Evolutionary conservation across 78 protist genomes (phyloP), one percentile per base, ranked within the genome.

Genomic region (Andalucia godoyi): DNA sequence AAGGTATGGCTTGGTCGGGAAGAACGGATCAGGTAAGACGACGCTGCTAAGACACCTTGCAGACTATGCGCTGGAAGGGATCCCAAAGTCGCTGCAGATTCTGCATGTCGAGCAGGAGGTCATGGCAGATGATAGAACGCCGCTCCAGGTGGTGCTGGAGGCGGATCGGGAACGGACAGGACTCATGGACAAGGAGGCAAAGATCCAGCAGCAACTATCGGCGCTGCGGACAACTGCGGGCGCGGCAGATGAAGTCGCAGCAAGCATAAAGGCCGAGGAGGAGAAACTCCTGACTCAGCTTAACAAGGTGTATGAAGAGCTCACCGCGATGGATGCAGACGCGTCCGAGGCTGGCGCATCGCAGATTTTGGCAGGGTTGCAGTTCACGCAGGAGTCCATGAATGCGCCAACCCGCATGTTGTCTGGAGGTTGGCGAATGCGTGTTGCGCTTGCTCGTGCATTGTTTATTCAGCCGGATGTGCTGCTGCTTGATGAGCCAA

Each of bases 401-500:
- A 1, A 10, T 27, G 23, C 8, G 62, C 74, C 81, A 40, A 84
- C 88, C 50, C 49, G 49, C 49, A 15, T 15, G 15, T 13, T 43
- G 49, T 18, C 27, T 43, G 67, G 52, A 7, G 67, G 50, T 7
- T 62, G 67, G 67, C 23, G 67, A 34, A 64, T 40, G 81, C 66
- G 95, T 32, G 42, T 83, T 3, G 80, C 95, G 2, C 76, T 94
- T 18, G 96, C 96, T 0, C 79, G 88, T n/a, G 98, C 98, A 3
- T 72, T 91, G 33, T 90, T 92, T 30, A 60, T 80, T 39, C 54
- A 65, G 72, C 98, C 98, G 2, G 91, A 90, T 51, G 49, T 94
- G 43, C 83, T 94, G 10, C 49, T 94, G 49, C 82, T 94, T 25
- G 97, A 93, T 66, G 97, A 90, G 62, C 96, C 97, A 42, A 89